Evolutionary conservation across 2,329 filamentous ascomycete species (phyloP), one percentile per base, ranked within the genome.

Genomic region (Fusarium heterosporum): DNA sequence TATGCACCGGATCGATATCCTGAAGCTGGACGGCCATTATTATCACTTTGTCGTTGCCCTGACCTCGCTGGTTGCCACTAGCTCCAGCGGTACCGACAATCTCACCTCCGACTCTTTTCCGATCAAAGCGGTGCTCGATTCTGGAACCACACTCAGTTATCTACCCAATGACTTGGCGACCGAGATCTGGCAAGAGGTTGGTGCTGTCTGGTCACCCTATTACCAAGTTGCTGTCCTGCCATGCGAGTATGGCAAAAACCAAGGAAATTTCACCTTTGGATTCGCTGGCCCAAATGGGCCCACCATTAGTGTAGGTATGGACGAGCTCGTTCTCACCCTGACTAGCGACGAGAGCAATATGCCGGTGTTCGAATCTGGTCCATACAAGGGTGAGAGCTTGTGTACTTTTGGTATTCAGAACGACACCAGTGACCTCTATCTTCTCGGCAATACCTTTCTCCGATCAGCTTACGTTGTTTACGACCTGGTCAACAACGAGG

Each of bases 91-190:
- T 12, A 80, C 74, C 48, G 84, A 87, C 63, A 71, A 73, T 1
- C 77, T 87, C 30, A 78, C 80, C 1, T 81, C 82, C 0, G 45
- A 60, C 4, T 51, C 76, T 16, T 81, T 80, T 39, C 83, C 88
- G 1, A 74, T 87, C n/a, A 79, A 86, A 6, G 90, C 88, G 4
- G 83, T 93, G 6, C 84, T 94, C 34, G 91, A 94, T 77, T 92
- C 90, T 1, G 91, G 91, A 36, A 91, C 89, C n/a, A 91, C 89
- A 4, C 80, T 92, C 61, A 89, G 84, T 67, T 92, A 91, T 72
- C 79, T 93, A 1, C 91, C 91, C 2, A 81, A 86, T 58, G 82
- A 87, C 50, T 76, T 93, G 42, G 84, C 85, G 4, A 65, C 77
- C 9, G 76, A 84, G 62, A 78, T 87, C 12, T 87, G 85, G 83